phyloP scores from a whole-genome alignment of 257 asterid genomes.

The Solanum paucissectum region DNA sequence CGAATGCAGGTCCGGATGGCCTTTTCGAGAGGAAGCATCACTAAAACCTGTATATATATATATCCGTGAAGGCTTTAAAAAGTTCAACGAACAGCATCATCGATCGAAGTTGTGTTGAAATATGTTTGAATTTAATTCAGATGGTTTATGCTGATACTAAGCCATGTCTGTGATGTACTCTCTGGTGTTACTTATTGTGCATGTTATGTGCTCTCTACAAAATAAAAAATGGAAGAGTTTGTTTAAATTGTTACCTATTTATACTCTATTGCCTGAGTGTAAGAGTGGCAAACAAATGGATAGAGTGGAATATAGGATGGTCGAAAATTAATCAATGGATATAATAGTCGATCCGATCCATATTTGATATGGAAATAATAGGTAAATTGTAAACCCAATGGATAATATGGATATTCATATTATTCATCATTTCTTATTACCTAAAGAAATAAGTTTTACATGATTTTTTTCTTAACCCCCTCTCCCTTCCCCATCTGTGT shows the following conservation, averaged over 20 bases:
- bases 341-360: too few relatives aligned
- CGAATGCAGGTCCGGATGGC: constrained; percentile 60
- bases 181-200: neutral
- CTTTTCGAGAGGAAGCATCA: constrained; percentile 47
- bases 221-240: neutral
- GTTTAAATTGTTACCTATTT: neutral
- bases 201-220: neutral
- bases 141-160: neutral
- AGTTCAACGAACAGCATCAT: neutral
- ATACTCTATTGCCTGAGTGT: too few relatives aligned
- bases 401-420: too few relatives aligned
- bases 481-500: too few relatives aligned
- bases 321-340: too few relatives aligned
- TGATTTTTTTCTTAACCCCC: too few relatives aligned
- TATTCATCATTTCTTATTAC: too few relatives aligned
- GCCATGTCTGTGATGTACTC: neutral
- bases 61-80: neutral
- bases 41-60: neutral
- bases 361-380: too few relatives aligned
- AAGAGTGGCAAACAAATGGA: too few relatives aligned
- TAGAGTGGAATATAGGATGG: too few relatives aligned
- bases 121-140: neutral
- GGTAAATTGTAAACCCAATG: too few relatives aligned
- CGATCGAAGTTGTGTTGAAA: neutral
- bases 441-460: too few relatives aligned